phyloP scores from a whole-genome alignment of 768 basidiomycete species.

The Hortiboletus campestris region DNA sequence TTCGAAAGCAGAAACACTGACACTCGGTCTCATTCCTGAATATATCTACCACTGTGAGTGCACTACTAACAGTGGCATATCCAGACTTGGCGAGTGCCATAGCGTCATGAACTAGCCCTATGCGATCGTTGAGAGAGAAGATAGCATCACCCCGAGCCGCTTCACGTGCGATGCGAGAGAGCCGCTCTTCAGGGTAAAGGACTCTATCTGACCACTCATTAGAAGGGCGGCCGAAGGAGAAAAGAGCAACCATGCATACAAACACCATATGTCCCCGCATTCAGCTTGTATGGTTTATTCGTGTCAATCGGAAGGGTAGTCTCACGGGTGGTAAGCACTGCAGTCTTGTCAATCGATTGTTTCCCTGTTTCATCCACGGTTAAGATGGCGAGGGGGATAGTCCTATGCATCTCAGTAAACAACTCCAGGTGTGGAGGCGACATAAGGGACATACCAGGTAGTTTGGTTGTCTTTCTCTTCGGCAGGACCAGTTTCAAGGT shows the following conservation, averaged over 20 bases:
- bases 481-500: constrained; percentile 80
- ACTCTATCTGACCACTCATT: constrained; percentile 62
- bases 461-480: constrained; percentile 84
- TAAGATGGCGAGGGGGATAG: constrained; percentile 74
- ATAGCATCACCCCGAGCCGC: constrained; percentile 62
- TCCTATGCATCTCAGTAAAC: constrained; percentile 43
- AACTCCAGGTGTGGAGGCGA: neutral
- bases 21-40: constrained; percentile 78
- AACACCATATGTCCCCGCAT: constrained; percentile 84
- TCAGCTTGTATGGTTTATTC: constrained; percentile 81
- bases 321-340: constrained; percentile 69
- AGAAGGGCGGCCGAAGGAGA: neutral
- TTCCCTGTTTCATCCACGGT: constrained; percentile 61
- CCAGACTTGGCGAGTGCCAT: constrained; percentile 82
- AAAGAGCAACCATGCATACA: constrained; percentile 51
- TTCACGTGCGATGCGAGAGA: constrained; percentile 75
- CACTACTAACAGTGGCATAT: constrained; percentile 69
- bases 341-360: constrained; percentile 53
- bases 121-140: constrained; percentile 82
- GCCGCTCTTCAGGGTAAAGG: constrained; percentile 76
- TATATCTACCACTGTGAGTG: constrained; percentile 68
- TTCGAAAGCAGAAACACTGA: constrained; percentile 32
- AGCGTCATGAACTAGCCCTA: constrained; percentile 85
- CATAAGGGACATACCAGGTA: constrained; percentile 56
- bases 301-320: constrained; percentile 69